These are phyloP conservation scores for Yamadazyma buinensis DNA, from an alignment of 1,139 yeast species.

Conservation along the genomic window DNA sequence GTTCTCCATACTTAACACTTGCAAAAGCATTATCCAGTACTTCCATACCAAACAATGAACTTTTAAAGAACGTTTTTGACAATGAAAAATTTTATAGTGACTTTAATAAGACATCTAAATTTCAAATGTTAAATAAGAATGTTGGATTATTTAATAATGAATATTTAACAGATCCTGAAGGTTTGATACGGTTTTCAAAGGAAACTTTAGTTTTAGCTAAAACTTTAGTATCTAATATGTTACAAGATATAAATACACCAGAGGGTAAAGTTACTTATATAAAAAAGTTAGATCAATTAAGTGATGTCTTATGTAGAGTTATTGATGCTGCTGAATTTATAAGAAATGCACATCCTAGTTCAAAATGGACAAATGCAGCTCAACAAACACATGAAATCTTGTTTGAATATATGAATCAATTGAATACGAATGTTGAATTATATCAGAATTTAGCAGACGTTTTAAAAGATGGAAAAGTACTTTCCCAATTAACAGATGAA, in stretches of 20 bases:
- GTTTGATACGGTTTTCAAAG: constrained; percentile 64
- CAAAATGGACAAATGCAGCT: constrained; percentile 71
- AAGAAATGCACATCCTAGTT: constrained; percentile 81
- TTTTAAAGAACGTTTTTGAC: constrained; percentile 40
- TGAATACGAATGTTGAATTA: constrained; percentile 79
- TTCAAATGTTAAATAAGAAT: background rate
- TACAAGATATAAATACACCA: constrained; percentile 35
- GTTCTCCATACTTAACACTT: no score
- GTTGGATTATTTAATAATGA: constrained; percentile 74
- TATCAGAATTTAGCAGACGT: constrained; percentile 58
- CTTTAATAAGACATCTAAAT: constrained; percentile 20
- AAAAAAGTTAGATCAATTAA: constrained; percentile 70
- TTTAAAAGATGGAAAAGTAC: constrained; percentile 40
- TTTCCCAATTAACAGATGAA: constrained; percentile 50
- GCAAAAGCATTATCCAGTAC: no score
- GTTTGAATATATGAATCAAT: constrained; percentile 91
- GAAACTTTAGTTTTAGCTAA: constrained; percentile 64
- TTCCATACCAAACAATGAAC: background rate
- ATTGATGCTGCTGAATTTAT: constrained; percentile 93
- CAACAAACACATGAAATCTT: constrained; percentile 83
- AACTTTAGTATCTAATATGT: constrained; percentile 52
- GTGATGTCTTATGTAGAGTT: constrained; percentile 87
- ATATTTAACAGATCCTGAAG: constrained; percentile 63
- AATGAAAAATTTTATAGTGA: constrained; percentile 38
- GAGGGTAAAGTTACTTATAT: constrained; percentile 55